Evolutionary conservation across 805 yeast genomes (phyloP).

Genomic region (Ogataea populi-albae): DNA sequence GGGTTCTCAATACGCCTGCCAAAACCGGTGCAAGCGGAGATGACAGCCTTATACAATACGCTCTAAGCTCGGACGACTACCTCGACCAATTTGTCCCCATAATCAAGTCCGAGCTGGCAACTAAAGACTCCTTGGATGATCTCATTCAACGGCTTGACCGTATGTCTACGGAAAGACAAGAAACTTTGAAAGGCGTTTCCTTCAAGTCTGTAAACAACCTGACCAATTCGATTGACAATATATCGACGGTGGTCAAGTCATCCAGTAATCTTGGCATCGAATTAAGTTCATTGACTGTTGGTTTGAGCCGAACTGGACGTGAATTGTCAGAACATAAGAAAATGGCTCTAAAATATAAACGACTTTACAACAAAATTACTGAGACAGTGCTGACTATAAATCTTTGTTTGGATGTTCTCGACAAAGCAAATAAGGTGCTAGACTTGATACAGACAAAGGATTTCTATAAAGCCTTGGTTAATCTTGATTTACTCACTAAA

Average conservation of each 20-base stretch:
- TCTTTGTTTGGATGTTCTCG: slow-evolving; percentile 76
- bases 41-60: slow-evolving; percentile 30
- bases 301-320: slow-evolving; percentile 61
- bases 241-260: slow-evolving; percentile 56
- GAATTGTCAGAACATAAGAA: slow-evolving; percentile 63
- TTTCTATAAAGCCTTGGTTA: slow-evolving; percentile 83
- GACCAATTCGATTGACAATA: slow-evolving; percentile 56
- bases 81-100: slow-evolving; percentile 79
- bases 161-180: slow-evolving; percentile 58
- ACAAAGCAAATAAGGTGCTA: slow-evolving; percentile 80
- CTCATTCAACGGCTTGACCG: slow-evolving; percentile 54
- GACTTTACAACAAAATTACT: slow-evolving; percentile 61
- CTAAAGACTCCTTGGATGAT: slow-evolving; percentile 50
- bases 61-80: slow-evolving; percentile 61
- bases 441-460: slow-evolving; percentile 71
- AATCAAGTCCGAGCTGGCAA: slow-evolving; percentile 57
- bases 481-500: slow-evolving; percentile 69
- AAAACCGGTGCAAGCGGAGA: slow-evolving; percentile 7
- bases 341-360: slow-evolving; percentile 55
- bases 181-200: slow-evolving; percentile 60
- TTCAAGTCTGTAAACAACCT: slow-evolving; percentile 56
- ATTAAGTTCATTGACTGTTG: slow-evolving; percentile 52
- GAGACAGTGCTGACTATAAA: slow-evolving; percentile 69
- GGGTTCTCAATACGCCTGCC: not conserved
- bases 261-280: slow-evolving; percentile 57